Evolutionary conservation across 2,329 filamentous ascomycete species (phyloP), one percentile per base, ranked within the genome.

Genomic region (Rhynchosporium secalis): DNA sequence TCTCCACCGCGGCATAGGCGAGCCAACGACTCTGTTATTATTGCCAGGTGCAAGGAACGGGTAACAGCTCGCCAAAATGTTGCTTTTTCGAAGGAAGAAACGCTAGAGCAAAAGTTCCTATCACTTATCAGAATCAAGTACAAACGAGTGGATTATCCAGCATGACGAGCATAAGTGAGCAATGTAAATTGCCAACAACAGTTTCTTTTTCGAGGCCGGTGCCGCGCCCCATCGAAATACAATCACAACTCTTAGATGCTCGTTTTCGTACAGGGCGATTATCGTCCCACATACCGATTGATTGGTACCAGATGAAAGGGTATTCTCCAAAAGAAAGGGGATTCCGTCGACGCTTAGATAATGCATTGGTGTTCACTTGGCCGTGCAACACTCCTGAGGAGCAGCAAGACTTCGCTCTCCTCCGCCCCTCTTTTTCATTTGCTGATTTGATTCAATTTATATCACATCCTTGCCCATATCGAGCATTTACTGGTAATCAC

Each of bases 281-380:
- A 49, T 55, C 48, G 49, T 38, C 48, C 36, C 46, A 49, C 29
- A 43, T 43, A 60, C 12, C 41, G 43, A 52, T 45, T 48, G 46
- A 52, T 43, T 26, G 41, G 43, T 36, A 40, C 29, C 20, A 60
- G 10, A 43, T 46, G 15, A 36, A 20, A 38, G 29, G 38, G 38
- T 12, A 33, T 47, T 20, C 48, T 36, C 38, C 20, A 46, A 45
- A 56, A 56, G n/a, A 40, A 40, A 46, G 20, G 43, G 31, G 13
- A 45, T 56, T 43, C 51, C 48, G 49, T 47, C 41, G 38, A 41
- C 58, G 58, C 58, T 61, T 61, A 56, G 58, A 61, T 61, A 43
- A 7, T 36, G 20, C 45, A 38, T 38, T 36, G 49, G 33, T 54
- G 9, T 41, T 40, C 1, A 28, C 36, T 40, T 60, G 51, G 43